Base-by-base conservation (phyloP, 441 rosid species). In the Gossypium davidsonii region DNA sequence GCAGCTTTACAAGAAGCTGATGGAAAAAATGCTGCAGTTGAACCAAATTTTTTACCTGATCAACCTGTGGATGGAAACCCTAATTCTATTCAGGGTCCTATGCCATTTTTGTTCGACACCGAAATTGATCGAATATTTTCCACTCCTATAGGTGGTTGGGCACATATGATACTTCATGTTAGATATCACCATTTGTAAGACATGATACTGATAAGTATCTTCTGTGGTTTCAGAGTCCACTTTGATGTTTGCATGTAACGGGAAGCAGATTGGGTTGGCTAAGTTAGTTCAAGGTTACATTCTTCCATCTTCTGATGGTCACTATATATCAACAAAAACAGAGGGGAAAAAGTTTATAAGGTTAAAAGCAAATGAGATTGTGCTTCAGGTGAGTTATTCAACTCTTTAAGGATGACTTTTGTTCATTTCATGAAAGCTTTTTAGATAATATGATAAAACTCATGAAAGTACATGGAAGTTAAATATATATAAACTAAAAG, bases 41-140 rank as follows among this genome's bases (percentile, higher is more conserved):
- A 88, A 51, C 77, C 77, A 55, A 74, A 55, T 44, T 57, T 74
- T 66, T 39, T 74, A 57, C 65, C 66, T 15, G 84, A 78, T 58
- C 89, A 86, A 75, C 73, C 90, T 63, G 84, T 78, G 37, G 95
- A 96, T 71, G 71, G 80, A 39, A 87, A 86, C 80, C 80, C 72
- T 78, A 81, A 86, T 56, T 83, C 93, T 66, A 80, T 91, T 81
- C 88, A 78, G 83, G 99, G 98, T 70, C 99, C 98, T 58, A 49
- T 85, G 72, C 91, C 87, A 73, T 90, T 92, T 83, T 72, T 91
- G 92, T 96, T 96, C 85, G 99, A 96, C 79, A 86, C 92, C 25
- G 97, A 90, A 86, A 90, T 96, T 15, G 98, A 96, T 81, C 92
- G 90, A 58, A 87, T 96, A 72, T 96, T 96, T 86, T 85, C 95